Evolutionary conservation across 2,329 filamentous ascomycete species (phyloP).

Genomic region (Phoma sp.): DNA sequence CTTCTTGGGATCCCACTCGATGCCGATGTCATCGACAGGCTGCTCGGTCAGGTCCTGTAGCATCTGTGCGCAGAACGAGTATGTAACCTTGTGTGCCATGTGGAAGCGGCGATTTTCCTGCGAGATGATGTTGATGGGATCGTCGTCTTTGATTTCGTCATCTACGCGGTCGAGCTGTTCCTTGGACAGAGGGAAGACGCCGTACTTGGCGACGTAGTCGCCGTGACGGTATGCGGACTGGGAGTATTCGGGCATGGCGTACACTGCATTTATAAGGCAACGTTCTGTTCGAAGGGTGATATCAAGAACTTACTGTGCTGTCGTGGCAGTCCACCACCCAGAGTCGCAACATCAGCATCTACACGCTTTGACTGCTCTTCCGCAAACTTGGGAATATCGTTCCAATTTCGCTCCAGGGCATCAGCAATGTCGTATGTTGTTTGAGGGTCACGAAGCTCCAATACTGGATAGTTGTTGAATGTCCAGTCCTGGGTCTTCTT

Average conservation of each 20-base stretch:
- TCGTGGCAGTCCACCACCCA: conserved; percentile 30
- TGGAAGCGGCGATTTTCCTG: conserved; percentile 29
- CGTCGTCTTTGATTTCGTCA: conserved; percentile 33
- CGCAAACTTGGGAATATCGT: conserved; percentile 31
- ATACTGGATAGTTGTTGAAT: conserved; percentile 56
- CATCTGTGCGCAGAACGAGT: conserved; percentile 54
- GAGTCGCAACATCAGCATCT: conserved; percentile 39
- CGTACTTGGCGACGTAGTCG: conserved; percentile 56
- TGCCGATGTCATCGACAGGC: conserved; percentile 45
- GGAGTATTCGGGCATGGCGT: conserved; percentile 50
- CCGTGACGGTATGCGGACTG: conserved; percentile 58
- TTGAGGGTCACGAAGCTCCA: conserved; percentile 56
- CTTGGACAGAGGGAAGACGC: conserved; percentile 51
- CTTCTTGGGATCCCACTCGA: conserved; percentile 54
- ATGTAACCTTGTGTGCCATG: conserved; percentile 27
- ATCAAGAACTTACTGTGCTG: conserved; percentile 26
- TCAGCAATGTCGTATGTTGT: conserved; percentile 52
- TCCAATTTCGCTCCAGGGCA: conserved; percentile 33
- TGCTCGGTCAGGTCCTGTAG: conserved; percentile 56
- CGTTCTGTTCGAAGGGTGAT: neutral
- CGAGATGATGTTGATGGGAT: conserved; percentile 37
- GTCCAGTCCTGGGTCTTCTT: conserved; percentile 53
- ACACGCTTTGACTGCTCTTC: conserved; percentile 52
- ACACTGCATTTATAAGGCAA: conserved; percentile 20
- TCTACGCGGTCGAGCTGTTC: conserved; percentile 52